Evolutionary conservation across 805 yeast species (phyloP), one percentile per base, ranked within the genome.

Genomic region (Ogataea dorogensis): DNA sequence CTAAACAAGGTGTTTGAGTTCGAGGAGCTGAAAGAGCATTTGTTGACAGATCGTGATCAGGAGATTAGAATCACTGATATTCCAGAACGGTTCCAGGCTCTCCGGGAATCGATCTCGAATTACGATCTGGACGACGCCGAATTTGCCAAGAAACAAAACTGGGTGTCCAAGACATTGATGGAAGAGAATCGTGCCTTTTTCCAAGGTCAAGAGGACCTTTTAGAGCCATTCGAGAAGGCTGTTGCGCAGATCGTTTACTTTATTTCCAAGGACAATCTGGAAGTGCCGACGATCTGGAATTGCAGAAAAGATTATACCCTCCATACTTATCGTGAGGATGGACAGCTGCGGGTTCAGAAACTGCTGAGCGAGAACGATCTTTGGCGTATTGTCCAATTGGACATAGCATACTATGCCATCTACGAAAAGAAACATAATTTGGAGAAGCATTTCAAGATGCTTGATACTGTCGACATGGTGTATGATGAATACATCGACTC

Each of bases 261-360:
- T 47, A 66, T 93, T 19, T 71, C 88, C 10, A 78, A 77, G 50
- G 95, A 89, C 31, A 72, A 80, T 40, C 71, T 83, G 46, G 98
- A 93, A 58, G 96, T 91, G 5, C 98, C 98, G 8, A 86, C 88
- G 52, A 88, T 93, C 43, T 88, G 95, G 85, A 84, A 88, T 17
- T 95, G 88, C 56, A 84, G 98, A 59, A 85, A 95, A 63, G 98
- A 93, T 61, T 87, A 85, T 56, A 68, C 87, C 13, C 65, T 85
- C 42, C 69, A 69, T 50, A 73, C 86, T 7, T 71, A 71, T 26
- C 50, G 56, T 18, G 59, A 51, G 28, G 59, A 59, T 24, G 66
- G 60, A 11, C 71, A 68, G 24, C 69, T 75, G 15, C 47, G 44
- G 33, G 76, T 74, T 9, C 75, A 68, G 45, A 75, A 73, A 44